phyloP scores from a whole-genome alignment of 352 stramenopile genomes.

The Elongisporangium undulatum region DNA sequence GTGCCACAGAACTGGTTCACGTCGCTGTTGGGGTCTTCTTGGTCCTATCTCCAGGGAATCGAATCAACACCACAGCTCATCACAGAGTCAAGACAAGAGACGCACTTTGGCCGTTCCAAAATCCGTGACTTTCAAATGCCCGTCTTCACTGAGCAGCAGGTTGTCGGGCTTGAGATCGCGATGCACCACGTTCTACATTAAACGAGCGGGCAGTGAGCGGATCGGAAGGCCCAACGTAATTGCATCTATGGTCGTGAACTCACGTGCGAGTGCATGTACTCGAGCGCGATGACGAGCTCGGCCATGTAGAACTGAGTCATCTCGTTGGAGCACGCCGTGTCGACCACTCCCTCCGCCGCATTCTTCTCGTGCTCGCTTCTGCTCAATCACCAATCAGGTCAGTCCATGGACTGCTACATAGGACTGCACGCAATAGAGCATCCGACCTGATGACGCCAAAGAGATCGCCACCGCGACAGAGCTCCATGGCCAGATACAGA shows the following conservation, averaged over 20 bases:
- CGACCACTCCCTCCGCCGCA: constrained; percentile 36
- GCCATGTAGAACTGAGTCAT: constrained; percentile 91
- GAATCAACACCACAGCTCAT: constrained; percentile 6
- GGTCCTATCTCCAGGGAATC: constrained; percentile 34
- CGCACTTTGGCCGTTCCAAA: constrained; percentile 84
- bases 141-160: constrained; percentile 71
- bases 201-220: constrained; percentile 3
- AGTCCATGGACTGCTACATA: constrained; percentile 8
- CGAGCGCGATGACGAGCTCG: constrained; percentile 91
- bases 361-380: constrained; percentile 56
- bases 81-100: not conserved
- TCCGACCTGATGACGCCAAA: constrained; percentile 72
- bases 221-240: not conserved
- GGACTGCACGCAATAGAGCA: not conserved
- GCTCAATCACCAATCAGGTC: not conserved
- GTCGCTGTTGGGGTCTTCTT: constrained; percentile 53
- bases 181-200: constrained; percentile 90
- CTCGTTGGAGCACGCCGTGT: constrained; percentile 62
- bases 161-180: constrained; percentile 95
- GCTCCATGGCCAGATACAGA: constrained; percentile 87
- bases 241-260: not conserved
- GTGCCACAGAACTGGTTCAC: constrained; percentile 86
- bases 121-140: constrained; percentile 89
- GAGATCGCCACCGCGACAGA: constrained; percentile 80
- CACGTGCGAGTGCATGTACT: constrained; percentile 93